Conservation (phyloP, 148 eudicot genomes). For the Nepenthes gracilis region DNA sequence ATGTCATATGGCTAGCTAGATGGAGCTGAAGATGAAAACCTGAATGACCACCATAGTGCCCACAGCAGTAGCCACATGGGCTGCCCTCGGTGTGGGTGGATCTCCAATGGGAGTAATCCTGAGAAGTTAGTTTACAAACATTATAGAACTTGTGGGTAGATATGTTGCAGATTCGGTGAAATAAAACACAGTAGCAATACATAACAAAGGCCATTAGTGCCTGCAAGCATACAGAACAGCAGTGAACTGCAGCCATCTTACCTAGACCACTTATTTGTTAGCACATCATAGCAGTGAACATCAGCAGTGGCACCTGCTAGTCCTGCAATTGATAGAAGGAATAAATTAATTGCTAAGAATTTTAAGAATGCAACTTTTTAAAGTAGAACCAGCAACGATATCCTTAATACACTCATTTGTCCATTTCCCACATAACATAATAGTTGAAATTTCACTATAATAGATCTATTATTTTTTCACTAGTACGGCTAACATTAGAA, state of each 20-base stretch:
- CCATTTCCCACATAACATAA: too few relatives aligned
- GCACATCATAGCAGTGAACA: conserved; percentile 91
- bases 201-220: background rate
- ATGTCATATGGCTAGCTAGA: background rate
- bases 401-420: background rate
- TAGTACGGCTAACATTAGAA: too few relatives aligned
- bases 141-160: background rate
- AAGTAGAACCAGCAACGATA: background rate
- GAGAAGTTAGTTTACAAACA: conserved; percentile 11
- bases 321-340: conserved; percentile 41
- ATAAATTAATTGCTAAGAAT: conserved; percentile 13
- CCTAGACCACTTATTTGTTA: conserved; percentile 96
- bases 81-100: conserved; percentile 98
- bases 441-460: background rate
- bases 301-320: conserved; percentile 97
- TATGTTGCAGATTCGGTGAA: background rate
- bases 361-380: conserved; percentile 3
- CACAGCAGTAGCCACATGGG: conserved; percentile 98
- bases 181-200: conserved; percentile 1
- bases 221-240: background rate
- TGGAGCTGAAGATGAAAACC: conserved; percentile 30
- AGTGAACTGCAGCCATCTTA: conserved; percentile 17
- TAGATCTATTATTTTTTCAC: too few relatives aligned
- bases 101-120: conserved; percentile 91
- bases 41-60: conserved; percentile 98